Evolutionary conservation across 2,329 filamentous ascomycete genomes (phyloP).

Genomic region (Phialocephala subalpina): DNA sequence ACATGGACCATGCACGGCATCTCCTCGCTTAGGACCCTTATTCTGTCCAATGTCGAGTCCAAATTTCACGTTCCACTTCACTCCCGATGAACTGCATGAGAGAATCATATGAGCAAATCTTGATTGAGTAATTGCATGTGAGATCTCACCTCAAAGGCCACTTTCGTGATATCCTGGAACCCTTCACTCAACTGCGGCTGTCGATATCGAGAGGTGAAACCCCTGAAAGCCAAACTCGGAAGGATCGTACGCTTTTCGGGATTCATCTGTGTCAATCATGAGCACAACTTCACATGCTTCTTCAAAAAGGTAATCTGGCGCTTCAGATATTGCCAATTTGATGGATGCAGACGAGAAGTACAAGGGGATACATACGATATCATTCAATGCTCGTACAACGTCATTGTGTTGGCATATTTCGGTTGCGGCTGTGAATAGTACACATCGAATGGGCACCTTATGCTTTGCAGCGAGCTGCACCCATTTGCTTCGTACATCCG

Average conservation of each 20-base stretch:
- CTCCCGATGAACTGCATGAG: slow-evolving; percentile 43
- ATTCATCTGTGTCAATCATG: slow-evolving; percentile 66
- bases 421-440: slow-evolving; percentile 81
- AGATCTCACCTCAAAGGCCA: slow-evolving; percentile 71
- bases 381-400: slow-evolving; percentile 76
- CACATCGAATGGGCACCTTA: slow-evolving; percentile 80
- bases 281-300: slow-evolving; percentile 21
- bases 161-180: slow-evolving; percentile 78
- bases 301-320: slow-evolving; percentile 1
- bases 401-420: slow-evolving; percentile 81
- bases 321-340: slow-evolving; percentile 11
- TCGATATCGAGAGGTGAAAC: slow-evolving; percentile 77
- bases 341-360: slow-evolving; percentile 15
- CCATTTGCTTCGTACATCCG: slow-evolving; percentile 81
- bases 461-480: slow-evolving; percentile 74
- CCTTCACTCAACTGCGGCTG: slow-evolving; percentile 79
- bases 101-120: slow-evolving; percentile 9
- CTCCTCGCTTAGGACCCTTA: slow-evolving; percentile 46
- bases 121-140: slow-evolving; percentile 14
- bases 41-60: slow-evolving; percentile 82
- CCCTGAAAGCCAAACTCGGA: slow-evolving; percentile 81
- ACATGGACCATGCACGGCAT: slow-evolving; percentile 14
- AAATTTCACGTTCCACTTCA: slow-evolving; percentile 72
- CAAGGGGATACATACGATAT: slow-evolving; percentile 35
- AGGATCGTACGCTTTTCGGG: slow-evolving; percentile 80